Percentiles rank a stretch among this genome's conserved stretches.
These are phyloP conservation scores for Diplocarpon rosae DNA, from an alignment of 2,329 filamentous ascomycete species.

Conservation along the genomic window DNA sequence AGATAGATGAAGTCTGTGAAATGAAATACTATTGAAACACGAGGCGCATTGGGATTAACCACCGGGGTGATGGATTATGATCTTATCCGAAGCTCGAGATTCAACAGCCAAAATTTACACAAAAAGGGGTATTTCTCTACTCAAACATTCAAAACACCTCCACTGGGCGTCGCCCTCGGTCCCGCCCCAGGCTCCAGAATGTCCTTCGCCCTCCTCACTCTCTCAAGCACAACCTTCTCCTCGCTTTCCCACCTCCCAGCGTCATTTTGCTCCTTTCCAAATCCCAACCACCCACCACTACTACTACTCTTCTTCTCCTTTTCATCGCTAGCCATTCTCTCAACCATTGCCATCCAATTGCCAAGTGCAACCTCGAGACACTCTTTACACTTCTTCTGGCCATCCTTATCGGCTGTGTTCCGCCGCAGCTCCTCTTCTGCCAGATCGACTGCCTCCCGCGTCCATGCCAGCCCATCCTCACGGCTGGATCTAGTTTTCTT, in stretches of 20 bases:
- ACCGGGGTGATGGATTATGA: no score
- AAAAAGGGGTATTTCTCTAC: neutral
- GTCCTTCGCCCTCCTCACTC: slow-evolving; percentile 1
- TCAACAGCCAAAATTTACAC: no score
- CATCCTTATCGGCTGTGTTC: slow-evolving; percentile 11
- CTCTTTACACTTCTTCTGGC: slow-evolving; percentile 56
- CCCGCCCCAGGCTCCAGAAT: neutral
- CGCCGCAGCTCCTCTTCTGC: slow-evolving; percentile 4
- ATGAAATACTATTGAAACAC: no score
- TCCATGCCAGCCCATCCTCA: slow-evolving; percentile 77
- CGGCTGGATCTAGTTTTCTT: slow-evolving; percentile 31
- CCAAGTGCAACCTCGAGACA: slow-evolving; percentile 66
- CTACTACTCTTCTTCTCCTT: no score
- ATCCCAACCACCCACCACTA: no score
- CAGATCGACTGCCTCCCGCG: slow-evolving; percentile 53
- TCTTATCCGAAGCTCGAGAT: no score
- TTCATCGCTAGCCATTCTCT: slow-evolving; percentile 34
- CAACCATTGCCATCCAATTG: slow-evolving; percentile 79
- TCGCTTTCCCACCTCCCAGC: no score
- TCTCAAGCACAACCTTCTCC: neutral
- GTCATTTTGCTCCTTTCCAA: no score
- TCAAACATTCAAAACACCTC: neutral
- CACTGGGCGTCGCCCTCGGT: neutral
- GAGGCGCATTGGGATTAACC: no score
- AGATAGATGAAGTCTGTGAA: no score